Base-by-base conservation (phyloP, 257 asterid species). In the Solanum megistacrolobum region DNA sequence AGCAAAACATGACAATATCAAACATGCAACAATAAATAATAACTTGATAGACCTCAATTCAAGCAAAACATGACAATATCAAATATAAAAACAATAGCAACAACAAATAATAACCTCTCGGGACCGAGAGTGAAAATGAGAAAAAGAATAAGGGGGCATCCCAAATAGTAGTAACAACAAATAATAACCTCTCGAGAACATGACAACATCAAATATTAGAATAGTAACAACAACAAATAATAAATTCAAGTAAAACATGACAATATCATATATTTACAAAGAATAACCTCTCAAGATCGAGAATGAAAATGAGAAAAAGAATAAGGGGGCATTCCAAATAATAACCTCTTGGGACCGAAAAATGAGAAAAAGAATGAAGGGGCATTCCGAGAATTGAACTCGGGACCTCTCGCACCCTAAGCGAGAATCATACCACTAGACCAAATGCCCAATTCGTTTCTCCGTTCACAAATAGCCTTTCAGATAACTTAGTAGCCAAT, bases 361-460 rank as follows among this genome's bases (percentile, higher is more conserved):
- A 11, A 23, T 1, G 11, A 11, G 18, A 38, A 12, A 39, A 12
- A 27, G 2, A 3, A 9, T 0, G 0, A 14, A 18, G 96, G 96
- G 96, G 98, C 96, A 93, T 93, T 94, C 95, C 94, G 94, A 92
- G 96, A 94, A 94, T 94, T 94, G 98, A 94, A 94, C 96, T 92
- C 96, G 94, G 96, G 95, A 94, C 98, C 98, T 93, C 97, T 94
- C 94, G 94, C 97, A 95, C 96, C 97, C 97, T 94, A 94, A 94
- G 95, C 94, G 92, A 94, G 94, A 93, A 93, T 94, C 95, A 93
- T 92, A 91, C 97, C 96, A 93, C 96, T 93, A 94, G 96, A 94
- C 94, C 96, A 93, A 93, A 93, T 93, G 94, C 94, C 97, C 94
- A 43, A 0, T 5, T 25, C 0, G 1, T 2, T 43, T 43, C 2